phyloP scores from a whole-genome alignment of 73 alveolate genomes.

The Paramecium pentaurelia region DNA sequence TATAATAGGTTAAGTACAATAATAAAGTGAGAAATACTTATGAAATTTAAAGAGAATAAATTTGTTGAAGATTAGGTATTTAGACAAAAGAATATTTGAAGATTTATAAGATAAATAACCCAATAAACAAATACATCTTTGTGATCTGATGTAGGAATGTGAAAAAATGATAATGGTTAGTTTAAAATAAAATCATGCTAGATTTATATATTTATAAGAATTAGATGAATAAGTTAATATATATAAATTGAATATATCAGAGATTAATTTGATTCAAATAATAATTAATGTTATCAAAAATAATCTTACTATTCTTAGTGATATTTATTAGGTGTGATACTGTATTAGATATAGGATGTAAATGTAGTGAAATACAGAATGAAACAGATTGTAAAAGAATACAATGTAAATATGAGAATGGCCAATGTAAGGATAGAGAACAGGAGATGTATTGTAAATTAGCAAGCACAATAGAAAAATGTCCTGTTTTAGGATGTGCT shows the following conservation, averaged over 20 bases:
- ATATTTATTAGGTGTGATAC: not conserved
- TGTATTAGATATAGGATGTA: not conserved
- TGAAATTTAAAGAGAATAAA: no score
- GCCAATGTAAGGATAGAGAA: not conserved
- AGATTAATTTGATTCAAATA: not conserved
- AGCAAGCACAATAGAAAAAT: not conserved
- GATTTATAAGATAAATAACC: no score
- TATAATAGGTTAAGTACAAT: no score
- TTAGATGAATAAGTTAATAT: not conserved
- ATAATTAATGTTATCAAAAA: not conserved
- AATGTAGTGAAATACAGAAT: not conserved
- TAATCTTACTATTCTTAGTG: not conserved
- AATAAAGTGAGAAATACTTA: no score
- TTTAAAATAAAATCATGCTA: no score
- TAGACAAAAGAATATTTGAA: no score
- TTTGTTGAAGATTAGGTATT: no score
- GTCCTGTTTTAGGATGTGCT: slow-evolving; percentile 31
- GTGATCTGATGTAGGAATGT: not conserved
- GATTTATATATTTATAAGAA: not conserved
- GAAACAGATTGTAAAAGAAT: not conserved
- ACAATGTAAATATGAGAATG: not conserved
- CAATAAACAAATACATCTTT: no score
- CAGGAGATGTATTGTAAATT: not conserved
- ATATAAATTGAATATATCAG: not conserved
- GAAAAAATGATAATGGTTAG: not conserved